Percentiles rank a stretch among this genome's conserved stretches.
These are phyloP conservation scores for Clohesyomyces aquaticus DNA, from an alignment of 495 filamentous ascomycete genomes.

Conservation along the genomic window DNA sequence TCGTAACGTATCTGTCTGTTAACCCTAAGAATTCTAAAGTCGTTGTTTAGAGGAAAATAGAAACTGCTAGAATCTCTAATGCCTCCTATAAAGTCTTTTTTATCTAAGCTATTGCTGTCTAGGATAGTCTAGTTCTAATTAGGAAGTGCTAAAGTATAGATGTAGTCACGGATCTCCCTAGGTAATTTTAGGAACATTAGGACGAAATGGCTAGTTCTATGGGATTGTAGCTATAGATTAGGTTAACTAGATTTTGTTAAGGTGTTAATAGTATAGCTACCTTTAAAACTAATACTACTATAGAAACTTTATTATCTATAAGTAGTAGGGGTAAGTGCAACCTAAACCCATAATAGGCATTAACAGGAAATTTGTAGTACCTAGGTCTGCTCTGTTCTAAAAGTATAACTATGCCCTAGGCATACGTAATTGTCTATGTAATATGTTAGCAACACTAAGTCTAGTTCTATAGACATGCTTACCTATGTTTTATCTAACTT, in stretches of 20 bases:
- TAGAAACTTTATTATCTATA: no score
- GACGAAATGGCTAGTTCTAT: background rate
- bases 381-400: no score
- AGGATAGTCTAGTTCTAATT: background rate
- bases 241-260: background rate
- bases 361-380: no score
- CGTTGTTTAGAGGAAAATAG: background rate
- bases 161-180: background rate
- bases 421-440: no score
- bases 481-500: no score
- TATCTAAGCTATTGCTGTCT: background rate
- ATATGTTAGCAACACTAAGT: no score
- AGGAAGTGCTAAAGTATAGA: background rate
- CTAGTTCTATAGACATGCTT: no score
- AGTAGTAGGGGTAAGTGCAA: no score
- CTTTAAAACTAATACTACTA: background rate
- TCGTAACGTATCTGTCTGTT: slow-evolving; percentile 1
- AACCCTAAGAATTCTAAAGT: slow-evolving; percentile 1
- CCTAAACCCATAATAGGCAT: no score
- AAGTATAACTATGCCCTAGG: no score
- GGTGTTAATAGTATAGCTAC: background rate
- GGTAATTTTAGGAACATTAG: background rate
- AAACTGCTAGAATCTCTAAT: background rate
- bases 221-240: background rate
- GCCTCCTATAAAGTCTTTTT: background rate